These are phyloP conservation scores for Aspergillus hancockii DNA, from an alignment of 495 filamentous ascomycete species.

Conservation along the genomic window DNA sequence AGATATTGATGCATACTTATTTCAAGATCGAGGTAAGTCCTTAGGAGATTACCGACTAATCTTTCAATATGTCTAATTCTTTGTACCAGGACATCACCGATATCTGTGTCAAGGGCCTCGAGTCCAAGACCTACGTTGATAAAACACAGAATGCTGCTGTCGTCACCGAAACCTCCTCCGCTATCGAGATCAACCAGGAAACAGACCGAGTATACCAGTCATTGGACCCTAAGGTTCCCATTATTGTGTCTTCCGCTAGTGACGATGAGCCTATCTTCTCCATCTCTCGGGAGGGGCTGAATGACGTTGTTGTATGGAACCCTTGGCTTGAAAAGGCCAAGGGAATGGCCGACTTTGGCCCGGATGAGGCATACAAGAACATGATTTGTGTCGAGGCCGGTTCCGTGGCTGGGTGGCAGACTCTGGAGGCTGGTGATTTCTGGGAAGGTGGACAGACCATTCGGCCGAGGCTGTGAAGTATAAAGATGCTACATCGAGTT, in stretches of 20 bases:
- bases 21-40: conserved; percentile 69
- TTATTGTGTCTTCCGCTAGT: conserved; percentile 55
- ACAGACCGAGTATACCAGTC: conserved; percentile 77
- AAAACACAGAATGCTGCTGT: conserved; percentile 66
- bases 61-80: neutral
- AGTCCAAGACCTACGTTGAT: conserved; percentile 73
- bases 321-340: conserved; percentile 85
- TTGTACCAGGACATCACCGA: conserved; percentile 67
- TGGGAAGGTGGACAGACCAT: conserved; percentile 91
- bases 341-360: conserved; percentile 83
- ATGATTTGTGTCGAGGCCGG: conserved; percentile 97
- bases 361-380: conserved; percentile 82
- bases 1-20: conserved; percentile 91
- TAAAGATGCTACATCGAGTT: neutral
- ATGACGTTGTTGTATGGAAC: conserved; percentile 95
- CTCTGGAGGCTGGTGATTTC: conserved; percentile 79
- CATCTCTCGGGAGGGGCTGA: conserved; percentile 75
- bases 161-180: conserved; percentile 55
- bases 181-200: conserved; percentile 66
- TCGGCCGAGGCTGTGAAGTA: conserved; percentile 31
- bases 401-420: conserved; percentile 76
- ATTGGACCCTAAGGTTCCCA: conserved; percentile 59
- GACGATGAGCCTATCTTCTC: conserved; percentile 64
- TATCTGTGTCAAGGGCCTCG: conserved; percentile 69
- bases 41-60: neutral